Evolutionary conservation across 2,329 filamentous ascomycete species (phyloP), one percentile per base, ranked within the genome.

Genomic region (Saccharata proteae): DNA sequence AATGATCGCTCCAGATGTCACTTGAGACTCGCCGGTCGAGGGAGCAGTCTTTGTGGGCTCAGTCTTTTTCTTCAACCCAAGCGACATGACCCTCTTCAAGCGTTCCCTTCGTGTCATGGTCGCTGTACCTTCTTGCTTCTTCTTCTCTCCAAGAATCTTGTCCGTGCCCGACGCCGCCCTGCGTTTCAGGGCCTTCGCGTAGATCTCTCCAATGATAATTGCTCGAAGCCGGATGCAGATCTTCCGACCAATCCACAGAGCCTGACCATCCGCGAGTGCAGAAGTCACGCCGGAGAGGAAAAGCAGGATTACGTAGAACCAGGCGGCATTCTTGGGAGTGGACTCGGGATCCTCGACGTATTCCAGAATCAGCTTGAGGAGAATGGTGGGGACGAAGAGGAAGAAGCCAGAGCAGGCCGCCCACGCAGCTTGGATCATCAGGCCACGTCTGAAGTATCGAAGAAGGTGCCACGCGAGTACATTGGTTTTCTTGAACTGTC

Each of bases 1-100:
- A 63, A 98, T 98, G 48, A 98, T 94, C n/a, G 90, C 93, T 40
- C 92, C 90, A 30, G 92, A 69, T 38, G 90, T 94, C 22, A 85
- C 88, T 59, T 93, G 84, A 36, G 79, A 71, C 39, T 84, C 77
- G 3, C 51, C 43, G n/a, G 25, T 10, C 6, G 31, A 5, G 7
- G 43, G 26, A 28, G 54, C 49, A 18, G 58, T 46, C 34, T 63
- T 56, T 38, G 64, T 62, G 33, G 64, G 62, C 36, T 66, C 54
- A 3, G 55, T 57, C 16, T 45, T 48, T 46, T 68, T 68, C 49
- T 74, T 74, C 8, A 78, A 58, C 9, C 77, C 71, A 24, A 85
- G 62, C 5, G 57, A 62, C 38, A 66, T 59, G 25, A 63, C 54
- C 34, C 59, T 60, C 43, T 59, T 64, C 41, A 65, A 57, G 38